A percentile compares a stretch with the other conserved stretches of the same genome.
Evolutionary conservation across 1,139 yeast genomes (phyloP).

Genomic region (Saccharomycopsis hybrid): DNA sequence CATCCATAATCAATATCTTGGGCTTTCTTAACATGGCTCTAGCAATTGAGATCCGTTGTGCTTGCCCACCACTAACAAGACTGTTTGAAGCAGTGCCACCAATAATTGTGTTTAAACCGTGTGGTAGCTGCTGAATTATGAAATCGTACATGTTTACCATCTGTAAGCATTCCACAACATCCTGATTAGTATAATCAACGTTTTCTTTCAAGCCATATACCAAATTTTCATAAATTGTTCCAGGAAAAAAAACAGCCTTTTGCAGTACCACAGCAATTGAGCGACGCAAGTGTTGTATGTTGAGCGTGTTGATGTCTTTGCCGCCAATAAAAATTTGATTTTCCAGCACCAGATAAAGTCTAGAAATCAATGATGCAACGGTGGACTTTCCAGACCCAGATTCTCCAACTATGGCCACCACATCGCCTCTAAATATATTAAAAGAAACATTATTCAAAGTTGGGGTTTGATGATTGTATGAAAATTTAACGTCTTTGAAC

Average conservation of each 20-base stretch:
- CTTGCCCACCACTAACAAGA: slow-evolving; percentile 72
- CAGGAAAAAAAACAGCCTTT: slow-evolving; percentile 56
- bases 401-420: slow-evolving; percentile 69
- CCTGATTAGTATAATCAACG: slow-evolving; percentile 28
- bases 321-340: slow-evolving; percentile 35
- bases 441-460: slow-evolving; percentile 39
- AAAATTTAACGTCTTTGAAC: slow-evolving; percentile 42
- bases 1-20: slow-evolving; percentile 61
- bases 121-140: slow-evolving; percentile 42
- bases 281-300: slow-evolving; percentile 44
- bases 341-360: slow-evolving; percentile 40
- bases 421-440: slow-evolving; percentile 38
- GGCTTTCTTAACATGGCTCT: slow-evolving; percentile 66
- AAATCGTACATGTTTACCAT: slow-evolving; percentile 47
- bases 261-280: slow-evolving; percentile 66
- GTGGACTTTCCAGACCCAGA: slow-evolving; percentile 89
- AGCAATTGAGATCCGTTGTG: slow-evolving; percentile 70
- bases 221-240: slow-evolving; percentile 60
- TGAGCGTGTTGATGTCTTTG: slow-evolving; percentile 40
- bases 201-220: slow-evolving; percentile 45
- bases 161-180: slow-evolving; percentile 38
- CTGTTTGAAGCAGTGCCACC: slow-evolving; percentile 36
- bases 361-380: slow-evolving; percentile 45
- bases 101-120: slow-evolving; percentile 50
- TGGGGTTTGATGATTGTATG: slow-evolving; percentile 23